Percentiles rank a stretch among this genome's conserved stretches.
phyloP scores from a whole-genome alignment of 108 stramenopile genomes.

The Nitzschia putrida region DNA sequence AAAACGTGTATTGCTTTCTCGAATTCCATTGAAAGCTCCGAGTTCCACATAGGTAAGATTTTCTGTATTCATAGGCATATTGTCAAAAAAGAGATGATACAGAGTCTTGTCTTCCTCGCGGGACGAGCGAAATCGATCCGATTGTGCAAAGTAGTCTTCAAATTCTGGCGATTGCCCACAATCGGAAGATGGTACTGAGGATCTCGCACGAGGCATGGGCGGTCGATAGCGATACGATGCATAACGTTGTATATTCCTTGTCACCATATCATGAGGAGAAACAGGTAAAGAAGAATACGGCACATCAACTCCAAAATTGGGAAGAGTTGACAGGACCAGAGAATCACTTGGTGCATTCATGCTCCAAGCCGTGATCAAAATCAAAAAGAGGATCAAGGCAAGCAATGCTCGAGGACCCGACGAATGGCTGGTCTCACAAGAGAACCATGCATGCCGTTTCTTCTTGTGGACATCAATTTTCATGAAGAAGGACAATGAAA shows the following conservation, averaged over 20 bases:
- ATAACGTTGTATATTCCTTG: neutral
- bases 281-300: too few species aligned
- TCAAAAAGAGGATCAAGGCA: too few species aligned
- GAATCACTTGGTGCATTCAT: too few species aligned
- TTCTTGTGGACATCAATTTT: too few species aligned
- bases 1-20: conserved; percentile 56
- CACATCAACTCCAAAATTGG: too few species aligned
- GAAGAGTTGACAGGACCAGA: too few species aligned
- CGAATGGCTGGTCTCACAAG: too few species aligned
- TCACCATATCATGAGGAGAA: too few species aligned
- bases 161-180: conserved; percentile 10
- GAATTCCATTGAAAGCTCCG: conserved; percentile 58
- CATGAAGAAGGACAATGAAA: too few species aligned
- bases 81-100: conserved; percentile 35
- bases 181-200: neutral
- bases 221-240: neutral
- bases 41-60: conserved; percentile 48
- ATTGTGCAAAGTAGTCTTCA: conserved; percentile 2
- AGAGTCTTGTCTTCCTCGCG: conserved; percentile 45
- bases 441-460: too few species aligned
- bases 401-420: too few species aligned
- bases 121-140: conserved; percentile 3
- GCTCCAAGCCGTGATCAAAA: too few species aligned
- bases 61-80: neutral
- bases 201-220: neutral